Base-by-base conservation (phyloP, 179 eudicot species). In the Pouteria campechiana region DNA sequence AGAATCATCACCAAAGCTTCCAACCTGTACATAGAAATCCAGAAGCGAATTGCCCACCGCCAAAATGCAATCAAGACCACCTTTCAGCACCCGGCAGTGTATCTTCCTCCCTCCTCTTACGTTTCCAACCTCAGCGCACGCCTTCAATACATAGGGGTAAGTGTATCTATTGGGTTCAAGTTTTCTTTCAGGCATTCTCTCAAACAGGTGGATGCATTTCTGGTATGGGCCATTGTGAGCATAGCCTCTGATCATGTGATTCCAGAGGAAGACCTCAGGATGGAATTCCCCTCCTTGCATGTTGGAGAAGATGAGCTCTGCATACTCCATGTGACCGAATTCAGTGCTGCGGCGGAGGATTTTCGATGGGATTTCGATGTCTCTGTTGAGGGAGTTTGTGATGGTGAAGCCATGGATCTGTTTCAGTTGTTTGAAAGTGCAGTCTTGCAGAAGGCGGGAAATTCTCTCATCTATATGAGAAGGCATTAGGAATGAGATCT, bases 341-440 rank as follows among this genome's bases (percentile, higher is more conserved):
- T 67, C 73, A 20, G 68, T 67, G 63, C 64, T 60, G 17, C 72
- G 58, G 5, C 67, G 63, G n/a, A 67, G 63, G 14, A 67, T 46
- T 32, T 52, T 55, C 13, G 64, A 29, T 23, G 46, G 48, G 9
- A 67, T 35, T 12, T 45, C 54, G 32, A 38, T 31, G 48, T 44
- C 35, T 50, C 23, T 37, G 38, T 46, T 8, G 7, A 59, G 62
- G 21, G 58, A 43, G 4, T 49, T 30, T 10, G 59, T 55, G 37
- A 61, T 19, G 21, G 61, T 38, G 41, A 50, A 27, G 46, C 46
- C 72, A 17, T 67, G 72, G 4, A 61, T 50, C 43, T 67, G 63
- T 41, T 67, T 55, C 40, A 67, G 48, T 33, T 67, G 63, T 36
- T 46, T 39, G 63, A 55, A 36, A 17, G 59, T 50, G 63, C 72